phyloP scores from a whole-genome alignment of 225 moss, liverwort and hornwort genomes.

The Lunularia cruciata region DNA sequence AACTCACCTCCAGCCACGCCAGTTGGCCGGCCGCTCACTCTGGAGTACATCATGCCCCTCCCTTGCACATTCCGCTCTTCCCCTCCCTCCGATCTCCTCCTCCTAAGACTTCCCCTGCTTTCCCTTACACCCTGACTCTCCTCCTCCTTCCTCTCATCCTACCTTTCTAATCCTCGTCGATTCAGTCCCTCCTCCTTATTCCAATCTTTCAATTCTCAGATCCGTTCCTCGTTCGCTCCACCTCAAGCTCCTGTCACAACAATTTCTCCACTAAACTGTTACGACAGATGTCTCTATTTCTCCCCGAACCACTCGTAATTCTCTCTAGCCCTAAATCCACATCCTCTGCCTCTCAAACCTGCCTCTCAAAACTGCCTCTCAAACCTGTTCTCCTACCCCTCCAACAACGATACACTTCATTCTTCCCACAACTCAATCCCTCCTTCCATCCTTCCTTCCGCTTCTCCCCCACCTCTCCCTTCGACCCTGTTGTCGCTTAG shows the following conservation, averaged over 20 bases:
- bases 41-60: constrained; percentile 75
- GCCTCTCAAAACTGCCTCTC: too few species aligned
- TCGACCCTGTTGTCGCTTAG: too few species aligned
- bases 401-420: background rate
- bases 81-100: background rate
- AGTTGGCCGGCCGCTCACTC: constrained; percentile 66
- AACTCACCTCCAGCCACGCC: constrained; percentile 52
- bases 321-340: too few species aligned
- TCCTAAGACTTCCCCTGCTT: constrained; percentile 10
- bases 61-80: constrained; percentile 56
- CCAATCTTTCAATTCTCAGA: background rate
- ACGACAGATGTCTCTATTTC: too few species aligned
- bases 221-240: background rate
- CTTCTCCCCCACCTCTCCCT: too few species aligned
- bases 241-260: too few species aligned
- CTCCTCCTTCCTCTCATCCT: constrained; percentile 9
- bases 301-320: too few species aligned
- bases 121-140: background rate
- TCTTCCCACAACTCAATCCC: background rate
- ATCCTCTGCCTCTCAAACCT: too few species aligned
- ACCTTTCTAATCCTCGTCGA: background rate
- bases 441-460: too few species aligned
- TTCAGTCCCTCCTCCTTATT: background rate
- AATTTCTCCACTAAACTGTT: too few species aligned
- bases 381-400: background rate